A percentile compares a stretch with the other conserved stretches of the same genome.
These are phyloP conservation scores for Pochonia chlamydosporia DNA, from an alignment of 2,329 filamentous ascomycete species.

Conservation along the genomic window DNA sequence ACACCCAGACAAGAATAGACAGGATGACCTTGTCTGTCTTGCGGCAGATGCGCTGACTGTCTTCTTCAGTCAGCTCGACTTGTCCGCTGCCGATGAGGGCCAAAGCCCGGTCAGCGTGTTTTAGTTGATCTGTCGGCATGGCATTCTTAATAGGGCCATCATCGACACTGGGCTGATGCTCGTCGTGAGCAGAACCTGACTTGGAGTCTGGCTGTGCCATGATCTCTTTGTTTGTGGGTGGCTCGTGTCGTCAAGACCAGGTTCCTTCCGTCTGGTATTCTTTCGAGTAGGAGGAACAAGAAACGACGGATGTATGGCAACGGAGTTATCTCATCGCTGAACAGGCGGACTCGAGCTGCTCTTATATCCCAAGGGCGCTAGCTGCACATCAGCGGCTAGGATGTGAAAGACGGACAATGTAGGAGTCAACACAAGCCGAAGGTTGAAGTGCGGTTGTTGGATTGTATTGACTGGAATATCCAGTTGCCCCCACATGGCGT, in stretches of 20 bases:
- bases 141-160: not conserved
- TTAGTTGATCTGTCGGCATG: not conserved
- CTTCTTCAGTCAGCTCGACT: slow-evolving; percentile 14
- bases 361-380: not conserved
- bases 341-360: not conserved
- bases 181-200: slow-evolving; percentile 9
- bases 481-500: not conserved
- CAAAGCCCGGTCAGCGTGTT: slow-evolving; percentile 4
- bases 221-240: not conserved
- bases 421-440: not conserved
- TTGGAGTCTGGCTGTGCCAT: slow-evolving; percentile 8
- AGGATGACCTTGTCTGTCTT: slow-evolving; percentile 59
- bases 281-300: not conserved
- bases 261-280: too few species aligned
- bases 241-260: too few species aligned
- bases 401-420: not conserved
- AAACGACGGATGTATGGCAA: not conserved
- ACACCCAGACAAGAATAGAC: slow-evolving; percentile 49
- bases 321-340: not conserved
- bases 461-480: too few species aligned
- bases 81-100: slow-evolving; percentile 3
- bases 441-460: too few species aligned
- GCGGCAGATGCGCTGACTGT: slow-evolving; percentile 41
- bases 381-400: not conserved
- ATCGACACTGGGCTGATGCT: slow-evolving; percentile 3